These are phyloP conservation scores for Hypholoma fasciculare DNA, from an alignment of 768 basidiomycete genomes.

Conservation along the genomic window DNA sequence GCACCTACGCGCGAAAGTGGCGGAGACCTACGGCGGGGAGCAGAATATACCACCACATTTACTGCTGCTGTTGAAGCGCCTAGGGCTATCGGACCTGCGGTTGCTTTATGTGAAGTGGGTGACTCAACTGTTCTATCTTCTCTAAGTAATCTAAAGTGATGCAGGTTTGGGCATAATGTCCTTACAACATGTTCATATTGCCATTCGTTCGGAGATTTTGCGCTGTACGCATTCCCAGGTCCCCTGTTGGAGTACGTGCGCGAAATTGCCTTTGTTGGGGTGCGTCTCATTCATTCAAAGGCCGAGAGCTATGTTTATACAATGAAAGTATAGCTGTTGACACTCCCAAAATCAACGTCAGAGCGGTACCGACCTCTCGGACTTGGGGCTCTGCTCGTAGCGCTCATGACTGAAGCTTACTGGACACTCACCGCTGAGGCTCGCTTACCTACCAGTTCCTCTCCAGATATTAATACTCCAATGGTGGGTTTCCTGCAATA, in stretches of 20 bases:
- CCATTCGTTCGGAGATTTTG: slow-evolving; percentile 58
- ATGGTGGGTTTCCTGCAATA: slow-evolving; percentile 31
- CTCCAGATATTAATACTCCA: slow-evolving; percentile 30
- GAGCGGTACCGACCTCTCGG: slow-evolving; percentile 40
- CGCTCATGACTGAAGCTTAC: slow-evolving; percentile 56
- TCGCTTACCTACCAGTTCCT: slow-evolving; percentile 33
- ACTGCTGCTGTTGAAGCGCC: slow-evolving; percentile 51
- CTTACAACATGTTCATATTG: slow-evolving; percentile 69
- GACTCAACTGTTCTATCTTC: not conserved
- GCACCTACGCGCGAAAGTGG: slow-evolving; percentile 45
- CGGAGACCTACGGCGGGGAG: slow-evolving; percentile 36
- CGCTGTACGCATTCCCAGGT: slow-evolving; percentile 54
- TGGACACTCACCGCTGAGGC: slow-evolving; percentile 48
- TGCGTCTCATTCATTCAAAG: slow-evolving; percentile 12
- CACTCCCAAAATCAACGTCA: slow-evolving; percentile 24
- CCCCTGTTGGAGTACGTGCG: slow-evolving; percentile 61
- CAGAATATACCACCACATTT: slow-evolving; percentile 44
- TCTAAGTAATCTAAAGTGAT: not conserved
- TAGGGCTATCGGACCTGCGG: slow-evolving; percentile 59
- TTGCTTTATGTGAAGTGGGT: slow-evolving; percentile 59
- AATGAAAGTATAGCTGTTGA: slow-evolving; percentile 15
- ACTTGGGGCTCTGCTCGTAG: slow-evolving; percentile 47
- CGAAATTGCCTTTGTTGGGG: slow-evolving; percentile 53
- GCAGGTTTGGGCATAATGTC: slow-evolving; percentile 68
- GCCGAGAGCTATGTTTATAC: not conserved